phyloP scores from a whole-genome alignment of 495 filamentous ascomycete genomes.

The Staphylotrichum longicolle region DNA sequence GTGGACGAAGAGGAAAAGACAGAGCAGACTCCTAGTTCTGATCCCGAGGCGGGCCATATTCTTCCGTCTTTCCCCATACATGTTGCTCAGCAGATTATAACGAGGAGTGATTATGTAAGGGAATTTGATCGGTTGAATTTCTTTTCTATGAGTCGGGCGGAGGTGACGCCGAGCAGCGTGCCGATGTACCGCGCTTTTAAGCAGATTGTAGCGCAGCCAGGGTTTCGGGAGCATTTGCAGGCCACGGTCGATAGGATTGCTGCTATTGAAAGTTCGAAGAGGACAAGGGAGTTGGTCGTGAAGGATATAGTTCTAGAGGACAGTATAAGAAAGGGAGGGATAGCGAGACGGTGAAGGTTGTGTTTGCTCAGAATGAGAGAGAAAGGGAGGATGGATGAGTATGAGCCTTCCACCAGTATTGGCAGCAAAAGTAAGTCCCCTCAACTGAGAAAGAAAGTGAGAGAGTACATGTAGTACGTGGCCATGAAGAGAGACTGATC shows the following conservation, averaged over 20 bases:
- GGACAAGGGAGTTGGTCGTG: conserved; percentile 86
- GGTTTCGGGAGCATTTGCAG: conserved; percentile 79
- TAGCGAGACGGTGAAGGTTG: conserved; percentile 26
- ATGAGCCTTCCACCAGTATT: not conserved
- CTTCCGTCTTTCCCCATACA: conserved; percentile 82
- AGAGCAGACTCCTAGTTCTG: conserved; percentile 51
- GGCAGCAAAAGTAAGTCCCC: too few species aligned
- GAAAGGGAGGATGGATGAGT: conserved; percentile 2
- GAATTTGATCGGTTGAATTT: conserved; percentile 89
- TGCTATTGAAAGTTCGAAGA: conserved; percentile 87
- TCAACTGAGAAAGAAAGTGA: too few species aligned
- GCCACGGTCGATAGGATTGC: conserved; percentile 78
- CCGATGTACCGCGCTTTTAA: conserved; percentile 93
- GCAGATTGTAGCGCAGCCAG: conserved; percentile 66
- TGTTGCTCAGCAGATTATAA: conserved; percentile 85
- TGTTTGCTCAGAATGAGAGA: conserved; percentile 24
- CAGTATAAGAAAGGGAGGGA: conserved; percentile 67
- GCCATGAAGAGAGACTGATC: too few species aligned
- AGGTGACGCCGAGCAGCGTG: conserved; percentile 88
- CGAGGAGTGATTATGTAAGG: conserved; percentile 89
- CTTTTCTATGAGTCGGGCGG: conserved; percentile 85
- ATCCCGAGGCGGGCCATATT: conserved; percentile 65
- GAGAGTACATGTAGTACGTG: too few species aligned
- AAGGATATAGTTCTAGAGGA: conserved; percentile 73
- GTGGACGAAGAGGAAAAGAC: conserved; percentile 75